phyloP scores from a whole-genome alignment of 805 yeast species.

The Sugiyamaella qingdaonensis region DNA sequence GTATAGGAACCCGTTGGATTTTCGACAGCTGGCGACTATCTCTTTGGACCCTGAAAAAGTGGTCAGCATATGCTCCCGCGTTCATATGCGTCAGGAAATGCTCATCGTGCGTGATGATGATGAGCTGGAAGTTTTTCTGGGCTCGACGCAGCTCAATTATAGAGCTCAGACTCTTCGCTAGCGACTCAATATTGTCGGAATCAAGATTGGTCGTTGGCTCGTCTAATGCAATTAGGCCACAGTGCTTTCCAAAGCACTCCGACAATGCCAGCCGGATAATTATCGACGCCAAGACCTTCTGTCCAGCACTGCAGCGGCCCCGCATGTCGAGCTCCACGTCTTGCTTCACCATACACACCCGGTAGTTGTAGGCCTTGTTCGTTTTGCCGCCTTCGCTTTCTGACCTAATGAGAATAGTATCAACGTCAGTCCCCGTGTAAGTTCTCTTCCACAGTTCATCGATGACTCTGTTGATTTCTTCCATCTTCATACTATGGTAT shows the following conservation, averaged over 20 bases:
- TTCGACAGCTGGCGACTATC: constrained; percentile 77
- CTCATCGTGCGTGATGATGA: constrained; percentile 96
- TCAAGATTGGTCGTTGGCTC: constrained; percentile 98
- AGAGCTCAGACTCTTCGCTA: constrained; percentile 72
- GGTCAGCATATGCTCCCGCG: constrained; percentile 81
- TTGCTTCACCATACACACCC: constrained; percentile 93
- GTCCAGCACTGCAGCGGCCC: constrained; percentile 98
- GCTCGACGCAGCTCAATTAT: constrained; percentile 70
- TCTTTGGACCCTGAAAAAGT: constrained; percentile 75
- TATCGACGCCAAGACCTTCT: constrained; percentile 88
- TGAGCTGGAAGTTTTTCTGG: constrained; percentile 88
- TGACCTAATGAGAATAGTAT: constrained; percentile 78
- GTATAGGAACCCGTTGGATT: constrained; percentile 49
- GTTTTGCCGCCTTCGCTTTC: constrained; percentile 54
- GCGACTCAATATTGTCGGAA: constrained; percentile 78
- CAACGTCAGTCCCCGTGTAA: constrained; percentile 92
- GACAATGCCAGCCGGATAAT: constrained; percentile 88
- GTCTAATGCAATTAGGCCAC: constrained; percentile 94
- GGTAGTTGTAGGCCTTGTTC: constrained; percentile 75
- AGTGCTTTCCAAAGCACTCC: constrained; percentile 90
- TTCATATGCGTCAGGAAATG: constrained; percentile 79
- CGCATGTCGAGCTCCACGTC: constrained; percentile 95
- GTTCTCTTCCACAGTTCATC: constrained; percentile 94
- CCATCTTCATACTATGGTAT: constrained; percentile 87
- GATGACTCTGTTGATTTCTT: constrained; percentile 79